Evolutionary conservation across 1,284 basidiomycete genomes (phyloP).

Genomic region (Lentinus polychrous): DNA sequence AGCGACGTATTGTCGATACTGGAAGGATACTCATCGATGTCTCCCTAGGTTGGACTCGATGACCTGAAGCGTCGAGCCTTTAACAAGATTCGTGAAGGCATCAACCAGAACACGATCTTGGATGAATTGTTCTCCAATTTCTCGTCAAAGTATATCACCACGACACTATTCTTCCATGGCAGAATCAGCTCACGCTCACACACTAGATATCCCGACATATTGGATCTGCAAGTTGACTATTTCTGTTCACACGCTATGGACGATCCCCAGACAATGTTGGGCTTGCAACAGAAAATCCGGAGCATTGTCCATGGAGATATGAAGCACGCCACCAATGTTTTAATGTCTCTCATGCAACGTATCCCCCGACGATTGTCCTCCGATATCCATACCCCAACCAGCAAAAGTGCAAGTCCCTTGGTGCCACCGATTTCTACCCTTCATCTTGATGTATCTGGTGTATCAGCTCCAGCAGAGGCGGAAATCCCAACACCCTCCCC

Average conservation of each 20-base stretch:
- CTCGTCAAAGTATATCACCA: slow-evolving; percentile 9
- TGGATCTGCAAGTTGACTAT: slow-evolving; percentile 4
- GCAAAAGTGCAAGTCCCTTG: background rate
- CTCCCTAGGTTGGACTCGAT: slow-evolving; percentile 8
- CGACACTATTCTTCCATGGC: background rate
- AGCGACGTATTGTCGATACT: background rate
- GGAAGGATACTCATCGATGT: background rate
- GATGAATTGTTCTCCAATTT: slow-evolving; percentile 14
- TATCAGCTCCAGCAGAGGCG: background rate
- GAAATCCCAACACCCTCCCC: too few relatives aligned
- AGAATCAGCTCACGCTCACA: background rate
- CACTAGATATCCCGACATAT: slow-evolving; percentile 6
- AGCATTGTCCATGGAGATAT: slow-evolving; percentile 1
- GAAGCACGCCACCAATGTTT: background rate
- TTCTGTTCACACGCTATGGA: slow-evolving; percentile 1
- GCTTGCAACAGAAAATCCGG: slow-evolving; percentile 4
- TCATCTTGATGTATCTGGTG: background rate
- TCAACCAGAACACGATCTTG: slow-evolving; percentile 6
- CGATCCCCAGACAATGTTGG: background rate
- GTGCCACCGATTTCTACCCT: background rate
- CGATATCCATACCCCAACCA: background rate
- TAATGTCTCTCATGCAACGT: slow-evolving; percentile 2
- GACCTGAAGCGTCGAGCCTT: slow-evolving; percentile 9
- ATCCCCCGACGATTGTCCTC: background rate
- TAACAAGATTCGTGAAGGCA: slow-evolving; percentile 2